phyloP scores from a whole-genome alignment of 352 stramenopile genomes.

The Aphanomyces astaci region DNA sequence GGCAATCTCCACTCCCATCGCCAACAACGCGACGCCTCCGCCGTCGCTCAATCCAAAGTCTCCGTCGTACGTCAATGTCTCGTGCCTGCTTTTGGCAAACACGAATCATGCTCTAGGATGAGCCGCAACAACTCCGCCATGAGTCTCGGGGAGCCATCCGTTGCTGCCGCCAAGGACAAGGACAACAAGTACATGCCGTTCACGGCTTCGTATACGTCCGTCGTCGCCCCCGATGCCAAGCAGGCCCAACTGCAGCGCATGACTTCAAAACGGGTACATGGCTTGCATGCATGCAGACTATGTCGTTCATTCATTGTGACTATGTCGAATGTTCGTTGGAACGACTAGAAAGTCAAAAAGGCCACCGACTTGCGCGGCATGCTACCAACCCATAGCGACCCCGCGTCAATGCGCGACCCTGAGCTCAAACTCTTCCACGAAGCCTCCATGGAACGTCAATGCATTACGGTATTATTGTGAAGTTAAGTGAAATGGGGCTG shows the following conservation, averaged over 20 bases:
- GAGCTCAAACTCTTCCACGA: conserved; percentile 47
- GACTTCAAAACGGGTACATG: conserved; percentile 2
- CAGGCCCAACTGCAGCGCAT: conserved; percentile 1
- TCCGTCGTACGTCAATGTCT: not conserved
- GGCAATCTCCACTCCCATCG: not conserved
- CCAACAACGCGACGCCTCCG: conserved; percentile 6
- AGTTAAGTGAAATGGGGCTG: too few relatives aligned
- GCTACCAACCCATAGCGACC: conserved; percentile 32
- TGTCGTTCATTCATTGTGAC: too few relatives aligned
- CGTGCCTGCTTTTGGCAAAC: not conserved
- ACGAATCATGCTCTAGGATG: conserved; percentile 25
- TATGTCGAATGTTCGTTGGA: not conserved
- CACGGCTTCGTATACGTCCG: conserved; percentile 13
- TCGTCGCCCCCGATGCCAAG: conserved; percentile 3
- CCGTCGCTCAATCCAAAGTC: conserved; percentile 14
- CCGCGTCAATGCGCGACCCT: conserved; percentile 35
- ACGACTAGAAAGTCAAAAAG: not conserved
- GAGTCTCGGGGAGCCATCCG: not conserved
- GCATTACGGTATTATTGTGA: not conserved
- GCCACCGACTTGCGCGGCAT: conserved; percentile 28
- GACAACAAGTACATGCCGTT: not conserved
- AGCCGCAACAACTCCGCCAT: conserved; percentile 25
- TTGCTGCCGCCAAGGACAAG: not conserved
- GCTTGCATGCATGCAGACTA: too few relatives aligned
- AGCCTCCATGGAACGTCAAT: conserved; percentile 24